phyloP scores from a whole-genome alignment of 441 rosid species.

The Pelargonium australe region DNA sequence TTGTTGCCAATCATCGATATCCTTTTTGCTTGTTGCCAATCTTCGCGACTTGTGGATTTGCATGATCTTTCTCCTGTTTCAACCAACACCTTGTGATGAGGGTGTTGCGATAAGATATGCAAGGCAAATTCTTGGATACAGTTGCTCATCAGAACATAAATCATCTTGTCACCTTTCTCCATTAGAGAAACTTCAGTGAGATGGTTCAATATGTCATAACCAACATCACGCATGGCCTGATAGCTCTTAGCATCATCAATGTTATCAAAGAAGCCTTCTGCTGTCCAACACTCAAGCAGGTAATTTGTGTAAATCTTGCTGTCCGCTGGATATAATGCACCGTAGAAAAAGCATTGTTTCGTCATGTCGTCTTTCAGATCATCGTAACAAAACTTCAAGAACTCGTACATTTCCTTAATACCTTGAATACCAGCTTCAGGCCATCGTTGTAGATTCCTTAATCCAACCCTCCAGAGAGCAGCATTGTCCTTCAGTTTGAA shows the following conservation, averaged over 20 bases:
- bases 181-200: background rate
- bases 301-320: background rate
- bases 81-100: background rate
- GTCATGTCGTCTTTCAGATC: background rate
- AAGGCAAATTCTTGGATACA: background rate
- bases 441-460: background rate
- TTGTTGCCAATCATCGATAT: background rate
- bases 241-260: background rate
- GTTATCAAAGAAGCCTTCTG: background rate
- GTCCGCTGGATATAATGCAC: background rate
- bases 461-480: constrained; percentile 6
- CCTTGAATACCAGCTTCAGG: background rate
- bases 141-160: background rate
- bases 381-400: background rate
- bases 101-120: background rate
- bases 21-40: background rate
- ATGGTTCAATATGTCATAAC: background rate
- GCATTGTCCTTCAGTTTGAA: background rate
- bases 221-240: background rate
- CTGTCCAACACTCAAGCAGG: background rate
- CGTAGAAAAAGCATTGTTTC: background rate
- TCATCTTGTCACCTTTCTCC: background rate
- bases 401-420: background rate
- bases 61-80: background rate
- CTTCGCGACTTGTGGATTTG: background rate